Base-by-base conservation (phyloP, 805 yeast species). In the Barnettozyma siamensis region DNA sequence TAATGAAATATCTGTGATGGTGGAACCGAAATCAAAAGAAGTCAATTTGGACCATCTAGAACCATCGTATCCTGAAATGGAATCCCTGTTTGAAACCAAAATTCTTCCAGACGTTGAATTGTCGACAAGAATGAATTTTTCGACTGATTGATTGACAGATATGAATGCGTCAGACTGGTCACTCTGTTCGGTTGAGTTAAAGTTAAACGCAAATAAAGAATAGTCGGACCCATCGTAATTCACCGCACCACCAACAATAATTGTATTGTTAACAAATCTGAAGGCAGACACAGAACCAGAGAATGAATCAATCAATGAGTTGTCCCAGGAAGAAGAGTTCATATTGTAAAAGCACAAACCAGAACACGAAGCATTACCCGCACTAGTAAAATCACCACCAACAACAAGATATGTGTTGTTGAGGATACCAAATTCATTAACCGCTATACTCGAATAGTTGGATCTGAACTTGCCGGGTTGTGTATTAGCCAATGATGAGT, bases 341-440 rank as follows among this genome's bases (percentile, higher is more conserved):
- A 78, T 58, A 51, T 81, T 80, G 56, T 75, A 86, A 28, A 81
- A 62, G 58, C 96, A 88, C 29, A 89, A 60, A 1, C 76, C 72
- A 2, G 67, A 58, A 60, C 96, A 88, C 20, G 63, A 59, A 26
- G 72, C 62, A 5, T 75, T 64, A 0, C 83, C 80, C 2, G 84
- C 80, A 17, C 67, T 57, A 17, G 69, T 72, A 56, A 85, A 88
- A 33, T 73, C 67, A 19, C 97, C 96, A 31, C 84, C 95, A 11
- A 85, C 85, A 24, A 80, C 66, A 21, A 88, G 61, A 16, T 67
- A 51, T 2, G 71, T 64, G 7, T 63, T 40, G 23, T 68, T 65
- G 23, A 50, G 43, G 31, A 38, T 41, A 15, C 59, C 60, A 19
- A 57, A 58, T 1, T 75, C 58, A 12, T 67, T 66, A 12, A 78